A percentile compares a stretch with the other conserved stretches of the same genome.
phyloP scores from a whole-genome alignment of 1,284 basidiomycete genomes.

The Ganoderma leucocontextum region DNA sequence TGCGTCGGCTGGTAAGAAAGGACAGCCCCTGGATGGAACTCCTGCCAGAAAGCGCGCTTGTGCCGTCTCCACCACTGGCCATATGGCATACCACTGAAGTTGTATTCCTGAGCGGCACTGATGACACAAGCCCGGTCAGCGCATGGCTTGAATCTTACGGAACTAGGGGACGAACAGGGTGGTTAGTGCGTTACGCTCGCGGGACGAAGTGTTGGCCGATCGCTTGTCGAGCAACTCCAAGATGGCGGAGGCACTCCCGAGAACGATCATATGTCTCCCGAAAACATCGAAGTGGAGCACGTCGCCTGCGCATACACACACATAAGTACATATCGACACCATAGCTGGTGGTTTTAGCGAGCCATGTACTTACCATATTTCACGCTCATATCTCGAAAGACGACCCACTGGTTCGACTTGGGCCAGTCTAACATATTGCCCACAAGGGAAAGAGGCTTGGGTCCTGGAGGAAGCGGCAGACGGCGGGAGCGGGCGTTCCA shows the following conservation, averaged over 20 bases:
- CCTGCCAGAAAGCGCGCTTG: constrained; percentile 19
- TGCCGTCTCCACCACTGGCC: constrained; percentile 19
- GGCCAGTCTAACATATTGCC: constrained; percentile 7
- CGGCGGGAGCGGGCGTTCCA: neutral
- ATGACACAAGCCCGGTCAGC: neutral
- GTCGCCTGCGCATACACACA: neutral
- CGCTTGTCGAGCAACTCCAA: neutral
- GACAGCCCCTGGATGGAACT: constrained; percentile 16
- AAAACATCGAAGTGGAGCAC: neutral
- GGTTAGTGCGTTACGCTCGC: neutral
- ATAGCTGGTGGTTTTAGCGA: neutral
- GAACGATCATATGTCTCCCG: neutral
- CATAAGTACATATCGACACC: neutral
- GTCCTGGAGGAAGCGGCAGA: constrained; percentile 4
- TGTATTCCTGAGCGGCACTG: constrained; percentile 19
- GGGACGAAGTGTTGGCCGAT: neutral
- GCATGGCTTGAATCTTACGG: too few relatives aligned
- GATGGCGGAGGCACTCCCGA: neutral
- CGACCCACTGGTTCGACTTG: neutral
- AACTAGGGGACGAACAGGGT: neutral
- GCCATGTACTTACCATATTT: neutral
- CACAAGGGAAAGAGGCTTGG: neutral
- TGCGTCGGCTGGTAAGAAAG: constrained; percentile 13
- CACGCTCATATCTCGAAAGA: neutral
- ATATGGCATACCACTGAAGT: constrained; percentile 18